These are phyloP conservation scores for Rhytidiadelphus loreus DNA, from an alignment of 225 moss, liverwort and hornwort species.

Conservation along the genomic window DNA sequence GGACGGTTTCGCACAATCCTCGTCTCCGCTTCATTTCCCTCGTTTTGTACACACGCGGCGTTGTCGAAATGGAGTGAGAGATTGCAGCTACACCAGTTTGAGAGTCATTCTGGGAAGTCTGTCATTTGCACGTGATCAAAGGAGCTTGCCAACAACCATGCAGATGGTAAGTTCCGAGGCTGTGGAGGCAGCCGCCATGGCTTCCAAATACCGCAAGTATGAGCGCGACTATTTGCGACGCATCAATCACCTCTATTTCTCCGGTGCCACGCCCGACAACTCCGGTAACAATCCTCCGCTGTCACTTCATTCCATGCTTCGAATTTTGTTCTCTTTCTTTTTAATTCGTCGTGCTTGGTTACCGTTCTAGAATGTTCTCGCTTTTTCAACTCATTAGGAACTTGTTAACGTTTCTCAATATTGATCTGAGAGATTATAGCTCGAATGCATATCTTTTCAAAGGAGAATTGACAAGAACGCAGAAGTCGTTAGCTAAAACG, in stretches of 20 bases:
- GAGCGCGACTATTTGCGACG: constrained; percentile 78
- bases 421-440: not conserved
- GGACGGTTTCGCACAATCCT: not conserved
- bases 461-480: not conserved
- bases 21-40: not conserved
- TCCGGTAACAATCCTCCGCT: not conserved
- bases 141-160: not conserved
- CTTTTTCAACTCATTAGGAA: not conserved
- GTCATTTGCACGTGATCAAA: not conserved
- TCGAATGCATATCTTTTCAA: not conserved
- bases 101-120: not conserved
- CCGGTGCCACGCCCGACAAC: constrained; percentile 15
- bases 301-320: not conserved
- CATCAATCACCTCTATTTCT: constrained; percentile 84
- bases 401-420: not conserved
- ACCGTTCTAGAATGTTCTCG: not conserved
- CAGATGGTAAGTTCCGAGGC: constrained; percentile 46
- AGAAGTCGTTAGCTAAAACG: not conserved
- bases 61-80: not conserved
- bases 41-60: not conserved
- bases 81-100: not conserved
- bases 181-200: constrained; percentile 56
- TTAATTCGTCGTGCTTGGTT: not conserved
- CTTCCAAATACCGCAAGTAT: constrained; percentile 74
- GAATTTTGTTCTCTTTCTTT: not conserved